A percentile compares a stretch with the other conserved stretches of the same genome.
phyloP scores from a whole-genome alignment of 2,329 filamentous ascomycete genomes.

The Amauroascus niger region DNA sequence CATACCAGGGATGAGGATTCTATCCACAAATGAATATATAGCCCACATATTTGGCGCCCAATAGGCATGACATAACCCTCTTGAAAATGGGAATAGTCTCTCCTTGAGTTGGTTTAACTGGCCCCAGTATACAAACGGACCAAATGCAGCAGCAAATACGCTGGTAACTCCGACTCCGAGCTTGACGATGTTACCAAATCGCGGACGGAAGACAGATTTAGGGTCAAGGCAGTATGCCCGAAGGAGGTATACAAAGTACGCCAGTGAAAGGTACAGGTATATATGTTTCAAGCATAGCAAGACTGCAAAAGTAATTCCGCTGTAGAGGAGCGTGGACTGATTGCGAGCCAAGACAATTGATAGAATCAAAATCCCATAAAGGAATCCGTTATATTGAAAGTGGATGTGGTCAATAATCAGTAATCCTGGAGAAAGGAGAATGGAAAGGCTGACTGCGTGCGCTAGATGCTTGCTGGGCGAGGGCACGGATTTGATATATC shows the following conservation, averaged over 20 bases:
- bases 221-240: conserved; percentile 77
- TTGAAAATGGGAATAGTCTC: conserved; percentile 84
- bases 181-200: conserved; percentile 71
- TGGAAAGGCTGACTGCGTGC: conserved; percentile 77
- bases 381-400: conserved; percentile 97
- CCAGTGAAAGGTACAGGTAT: conserved; percentile 89
- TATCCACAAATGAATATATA: conserved; percentile 84
- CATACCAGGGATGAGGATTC: conserved; percentile 70
- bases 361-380: conserved; percentile 82
- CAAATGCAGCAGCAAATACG: conserved; percentile 74
- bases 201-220: conserved; percentile 64
- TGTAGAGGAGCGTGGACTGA: conserved; percentile 62
- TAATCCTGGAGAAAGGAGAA: conserved; percentile 82
- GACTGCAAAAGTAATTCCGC: conserved; percentile 72
- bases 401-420: conserved; percentile 97
- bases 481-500: conserved; percentile 65
- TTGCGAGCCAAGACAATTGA: conserved; percentile 76
- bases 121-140: conserved; percentile 70
- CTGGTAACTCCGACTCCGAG: conserved; percentile 62
- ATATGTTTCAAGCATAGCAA: conserved; percentile 96
- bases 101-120: conserved; percentile 77
- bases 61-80: conserved; percentile 92
- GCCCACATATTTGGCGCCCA: conserved; percentile 98
- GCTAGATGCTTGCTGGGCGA: conserved; percentile 59
- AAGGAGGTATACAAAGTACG: conserved; percentile 91